phyloP scores from a whole-genome alignment of 1,139 yeast genomes.

The Diutina rugosa region DNA sequence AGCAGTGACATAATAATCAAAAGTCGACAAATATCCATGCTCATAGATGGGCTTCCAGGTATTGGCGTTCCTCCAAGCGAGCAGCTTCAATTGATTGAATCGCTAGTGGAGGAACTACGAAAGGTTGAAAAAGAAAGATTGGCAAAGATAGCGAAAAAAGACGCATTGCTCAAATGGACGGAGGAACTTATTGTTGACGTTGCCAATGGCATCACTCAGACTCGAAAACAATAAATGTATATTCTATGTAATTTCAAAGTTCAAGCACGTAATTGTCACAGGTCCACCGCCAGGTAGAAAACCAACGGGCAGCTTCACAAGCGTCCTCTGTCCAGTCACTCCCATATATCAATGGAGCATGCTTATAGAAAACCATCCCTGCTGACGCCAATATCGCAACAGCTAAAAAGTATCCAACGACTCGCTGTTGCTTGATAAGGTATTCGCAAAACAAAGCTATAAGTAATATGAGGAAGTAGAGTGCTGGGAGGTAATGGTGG shows the following conservation, averaged over 20 bases:
- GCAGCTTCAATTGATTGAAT: slow-evolving; percentile 53
- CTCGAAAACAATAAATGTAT: background rate
- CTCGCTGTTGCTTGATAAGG: slow-evolving; percentile 12
- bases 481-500: slow-evolving; percentile 27
- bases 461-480: slow-evolving; percentile 21
- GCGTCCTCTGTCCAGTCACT: slow-evolving; percentile 15
- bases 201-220: background rate
- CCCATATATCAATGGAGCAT: slow-evolving; percentile 24
- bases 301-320: slow-evolving; percentile 19
- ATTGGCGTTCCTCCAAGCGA: slow-evolving; percentile 72
- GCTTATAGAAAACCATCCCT: slow-evolving; percentile 10
- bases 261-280: slow-evolving; percentile 10
- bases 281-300: slow-evolving; percentile 23
- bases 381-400: slow-evolving; percentile 7
- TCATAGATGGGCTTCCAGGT: slow-evolving; percentile 87
- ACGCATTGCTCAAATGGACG: slow-evolving; percentile 48
- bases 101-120: slow-evolving; percentile 51
- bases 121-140: slow-evolving; percentile 49
- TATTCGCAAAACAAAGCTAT: slow-evolving; percentile 20
- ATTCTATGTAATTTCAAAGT: background rate
- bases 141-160: slow-evolving; percentile 52
- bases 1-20: slow-evolving; percentile 77
- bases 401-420: slow-evolving; percentile 10
- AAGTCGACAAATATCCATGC: slow-evolving; percentile 72
- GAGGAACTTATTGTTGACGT: slow-evolving; percentile 56